These are phyloP conservation scores for Cyclotella sp. DNA, from an alignment of 108 stramenopile species.

Conservation along the genomic window DNA sequence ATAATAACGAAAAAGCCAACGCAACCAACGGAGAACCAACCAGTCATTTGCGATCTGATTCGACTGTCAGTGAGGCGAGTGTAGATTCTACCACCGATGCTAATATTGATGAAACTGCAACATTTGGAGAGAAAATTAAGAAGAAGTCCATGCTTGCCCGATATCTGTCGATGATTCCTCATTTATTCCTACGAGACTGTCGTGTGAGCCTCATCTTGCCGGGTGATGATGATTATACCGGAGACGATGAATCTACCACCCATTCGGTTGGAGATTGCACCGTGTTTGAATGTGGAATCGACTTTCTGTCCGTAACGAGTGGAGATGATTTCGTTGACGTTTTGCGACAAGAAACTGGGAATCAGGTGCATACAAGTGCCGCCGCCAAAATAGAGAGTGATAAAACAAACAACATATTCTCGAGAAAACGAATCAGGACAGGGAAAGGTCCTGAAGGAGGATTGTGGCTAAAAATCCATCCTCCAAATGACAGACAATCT, in stretches of 20 bases:
- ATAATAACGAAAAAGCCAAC: constrained; percentile 22
- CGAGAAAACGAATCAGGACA: constrained; percentile 71
- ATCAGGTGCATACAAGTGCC: constrained; percentile 11
- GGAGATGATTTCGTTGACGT: constrained; percentile 73
- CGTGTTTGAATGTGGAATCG: constrained; percentile 73
- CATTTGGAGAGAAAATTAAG: constrained; percentile 70
- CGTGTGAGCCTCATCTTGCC: constrained; percentile 72
- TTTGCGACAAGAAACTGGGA: constrained; percentile 51
- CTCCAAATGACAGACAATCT: constrained; percentile 28
- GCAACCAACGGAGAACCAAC: neutral
- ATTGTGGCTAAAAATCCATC: constrained; percentile 64
- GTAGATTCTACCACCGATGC: constrained; percentile 9
- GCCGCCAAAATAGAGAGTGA: neutral
- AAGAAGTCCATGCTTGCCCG: constrained; percentile 69
- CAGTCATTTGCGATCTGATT: constrained; percentile 7
- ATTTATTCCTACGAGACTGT: constrained; percentile 76
- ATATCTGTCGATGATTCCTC: constrained; percentile 67
- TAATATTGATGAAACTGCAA: constrained; percentile 26
- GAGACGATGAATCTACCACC: constrained; percentile 38
- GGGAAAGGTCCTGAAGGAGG: constrained; percentile 81
- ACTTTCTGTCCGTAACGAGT: constrained; percentile 74
- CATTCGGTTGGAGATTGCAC: constrained; percentile 51
- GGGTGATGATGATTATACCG: constrained; percentile 25
- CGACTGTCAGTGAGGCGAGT: constrained; percentile 10
- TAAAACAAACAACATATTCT: constrained; percentile 54